Percentiles rank a stretch among this genome's conserved stretches.
phyloP scores from a whole-genome alignment of 257 asterid genomes.

The Striga asiatica region DNA sequence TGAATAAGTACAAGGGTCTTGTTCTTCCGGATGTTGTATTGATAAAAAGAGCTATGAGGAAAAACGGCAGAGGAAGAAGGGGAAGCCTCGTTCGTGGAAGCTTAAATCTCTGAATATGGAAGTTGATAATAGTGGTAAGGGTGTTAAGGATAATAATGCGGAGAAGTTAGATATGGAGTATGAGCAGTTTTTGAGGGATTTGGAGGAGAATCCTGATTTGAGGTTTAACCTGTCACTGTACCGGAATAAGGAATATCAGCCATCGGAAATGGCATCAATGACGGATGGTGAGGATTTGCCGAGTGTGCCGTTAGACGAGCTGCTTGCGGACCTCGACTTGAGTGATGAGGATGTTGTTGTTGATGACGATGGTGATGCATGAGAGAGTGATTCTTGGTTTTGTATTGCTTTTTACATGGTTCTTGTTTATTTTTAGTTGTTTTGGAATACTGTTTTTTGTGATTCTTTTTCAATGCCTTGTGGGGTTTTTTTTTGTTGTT shows the following conservation, averaged over 20 bases:
- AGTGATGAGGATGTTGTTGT: slow-evolving; percentile 18
- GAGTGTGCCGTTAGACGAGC: slow-evolving; percentile 26
- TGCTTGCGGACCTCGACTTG: slow-evolving; percentile 31
- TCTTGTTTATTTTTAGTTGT: too few species aligned
- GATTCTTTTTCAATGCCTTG: too few species aligned
- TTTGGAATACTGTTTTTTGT: too few species aligned
- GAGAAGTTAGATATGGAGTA: slow-evolving; percentile 39
- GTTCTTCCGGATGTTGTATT: slow-evolving; percentile 33
- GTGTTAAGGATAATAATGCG: slow-evolving; percentile 26
- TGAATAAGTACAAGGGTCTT: slow-evolving; percentile 35
- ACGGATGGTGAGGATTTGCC: slow-evolving; percentile 35
- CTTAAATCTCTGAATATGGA: slow-evolving; percentile 43
- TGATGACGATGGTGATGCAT: slow-evolving; percentile 18
- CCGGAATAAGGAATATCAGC: slow-evolving; percentile 37
- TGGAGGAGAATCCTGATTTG: slow-evolving; percentile 43
- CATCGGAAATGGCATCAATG: slow-evolving; percentile 36
- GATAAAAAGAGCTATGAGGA: slow-evolving; percentile 50
- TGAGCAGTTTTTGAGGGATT: slow-evolving; percentile 41
- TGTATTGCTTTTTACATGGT: too few species aligned
- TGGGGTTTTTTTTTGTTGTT: too few species aligned
- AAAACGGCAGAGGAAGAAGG: slow-evolving; percentile 26
- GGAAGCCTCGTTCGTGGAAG: slow-evolving; percentile 32
- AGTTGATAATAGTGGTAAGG: slow-evolving; percentile 22
- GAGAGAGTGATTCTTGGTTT: slow-evolving; percentile 12
- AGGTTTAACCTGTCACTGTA: slow-evolving; percentile 35